Evolutionary conservation across 192 early-diverging fungal species (phyloP), one percentile per base, ranked within the genome.

Genomic region (Coemansia sp.): DNA sequence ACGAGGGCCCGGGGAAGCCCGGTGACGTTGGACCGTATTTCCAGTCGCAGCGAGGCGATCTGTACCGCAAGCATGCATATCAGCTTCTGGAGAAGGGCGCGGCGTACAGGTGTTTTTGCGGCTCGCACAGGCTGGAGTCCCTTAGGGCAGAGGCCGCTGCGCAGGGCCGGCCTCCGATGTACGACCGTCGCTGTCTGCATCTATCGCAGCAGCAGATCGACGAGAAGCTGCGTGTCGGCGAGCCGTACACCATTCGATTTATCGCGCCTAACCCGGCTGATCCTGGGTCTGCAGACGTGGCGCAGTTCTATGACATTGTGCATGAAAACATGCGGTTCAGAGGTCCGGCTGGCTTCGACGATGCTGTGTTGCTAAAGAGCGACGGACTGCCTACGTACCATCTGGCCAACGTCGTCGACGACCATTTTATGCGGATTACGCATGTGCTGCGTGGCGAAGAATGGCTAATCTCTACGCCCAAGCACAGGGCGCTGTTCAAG

Each of bases 311-410:
- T 30, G 96, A 98, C 56, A 63, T 87, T 33, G 90, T 96, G 5
- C 87, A 95, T 64, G 92, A 92, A 17, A 65, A 72, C 7, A 80
- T 96, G 61, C 75, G 85, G 33, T 90, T 98, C 51, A 75, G 77
- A n/a, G 61, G 72, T 0, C 87, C 92, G 58, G 84, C 83, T 38
- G 83, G 84, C 7, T 82, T 97, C 25, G 96, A 98, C 57, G 96
- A 98, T 80, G 85, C 88, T 8, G 89, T 98, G 52, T 64, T 98
- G 12, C 78, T 98, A 50, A 98, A 98, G 68, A 92, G 92, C 64
- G 94, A 96, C 69, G 96, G 96, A 3, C 85, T 85, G 59, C 92
- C 96, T 5, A 98, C 96, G 0, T 98, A 98, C 69, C 96, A 98
- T 65, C 82, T 98, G 38, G 96, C 96, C 0, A 95, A 94, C 67